Evolutionary conservation across 805 yeast genomes (phyloP).

Genomic region (Ascoidea rubescens): DNA sequence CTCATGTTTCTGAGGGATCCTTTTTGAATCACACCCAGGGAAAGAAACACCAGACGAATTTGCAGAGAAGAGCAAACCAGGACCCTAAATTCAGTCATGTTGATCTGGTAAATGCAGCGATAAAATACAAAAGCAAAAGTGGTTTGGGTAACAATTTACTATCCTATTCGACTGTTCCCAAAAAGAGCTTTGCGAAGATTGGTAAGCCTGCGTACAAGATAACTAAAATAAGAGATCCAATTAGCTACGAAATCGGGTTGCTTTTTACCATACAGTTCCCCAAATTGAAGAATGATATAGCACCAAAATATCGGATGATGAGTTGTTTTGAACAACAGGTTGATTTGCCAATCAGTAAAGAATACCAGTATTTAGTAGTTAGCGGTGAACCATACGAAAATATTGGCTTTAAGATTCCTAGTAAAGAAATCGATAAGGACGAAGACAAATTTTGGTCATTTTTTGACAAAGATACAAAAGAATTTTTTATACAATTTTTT

Average conservation of each 20-base stretch:
- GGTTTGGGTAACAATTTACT: constrained; percentile 10
- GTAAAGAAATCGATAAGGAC: constrained; percentile 29
- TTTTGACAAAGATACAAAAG: constrained; percentile 61
- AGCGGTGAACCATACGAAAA: constrained; percentile 90
- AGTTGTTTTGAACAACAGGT: constrained; percentile 55
- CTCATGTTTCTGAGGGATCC: constrained; percentile 68
- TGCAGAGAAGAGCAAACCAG: constrained; percentile 42
- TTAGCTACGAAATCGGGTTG: constrained; percentile 47
- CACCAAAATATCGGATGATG: constrained; percentile 65
- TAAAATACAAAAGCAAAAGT: constrained; percentile 1
- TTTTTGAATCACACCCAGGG: constrained; percentile 81
- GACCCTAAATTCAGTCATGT: not conserved
- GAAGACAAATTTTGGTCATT: constrained; percentile 41
- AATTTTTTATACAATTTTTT: constrained; percentile 59
- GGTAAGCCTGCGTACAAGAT: constrained; percentile 66
- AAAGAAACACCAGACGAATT: constrained; percentile 61
- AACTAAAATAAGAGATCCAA: constrained; percentile 53
- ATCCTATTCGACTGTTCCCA: constrained; percentile 20
- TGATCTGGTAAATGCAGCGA: constrained; percentile 10
- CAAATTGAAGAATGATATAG: constrained; percentile 26
- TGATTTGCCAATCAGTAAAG: constrained; percentile 31
- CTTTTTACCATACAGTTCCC: constrained; percentile 47
- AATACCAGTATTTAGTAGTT: constrained; percentile 58
- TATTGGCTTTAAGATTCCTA: constrained; percentile 62
- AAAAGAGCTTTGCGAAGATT: constrained; percentile 39